These are phyloP conservation scores for Fraxinus sp. DNA, from an alignment of 305 asterid species.

Conservation along the genomic window DNA sequence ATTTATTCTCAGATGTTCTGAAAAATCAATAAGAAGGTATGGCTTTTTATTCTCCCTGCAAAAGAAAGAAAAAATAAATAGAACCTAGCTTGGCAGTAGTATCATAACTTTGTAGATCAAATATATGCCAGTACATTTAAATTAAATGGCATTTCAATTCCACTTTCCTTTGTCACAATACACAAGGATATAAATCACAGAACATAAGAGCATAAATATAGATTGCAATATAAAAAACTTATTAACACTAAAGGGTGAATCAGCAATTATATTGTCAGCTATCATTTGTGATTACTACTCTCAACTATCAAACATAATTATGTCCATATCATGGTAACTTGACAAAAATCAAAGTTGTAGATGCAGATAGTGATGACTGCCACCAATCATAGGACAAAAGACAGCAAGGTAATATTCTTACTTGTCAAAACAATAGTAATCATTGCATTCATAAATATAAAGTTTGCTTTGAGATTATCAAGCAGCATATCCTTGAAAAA, in stretches of 20 bases:
- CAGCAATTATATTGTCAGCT: background rate
- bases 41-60: constrained; percentile 71
- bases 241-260: background rate
- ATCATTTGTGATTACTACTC: background rate
- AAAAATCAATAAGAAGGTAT: constrained; percentile 80
- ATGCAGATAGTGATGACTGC: background rate
- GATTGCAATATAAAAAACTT: background rate
- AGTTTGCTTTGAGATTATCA: background rate
- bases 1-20: constrained; percentile 64
- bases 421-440: background rate
- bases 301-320: background rate
- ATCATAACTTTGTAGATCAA: background rate
- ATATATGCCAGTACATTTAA: background rate
- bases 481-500: background rate
- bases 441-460: background rate
- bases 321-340: background rate
- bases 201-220: background rate
- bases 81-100: constrained; percentile 10
- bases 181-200: background rate
- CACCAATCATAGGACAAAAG: background rate
- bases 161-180: background rate
- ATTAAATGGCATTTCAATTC: background rate
- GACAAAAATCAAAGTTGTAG: background rate
- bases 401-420: background rate
- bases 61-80: constrained; percentile 22